These are phyloP conservation scores for Scenedesmus sp. DNA, from an alignment of 163 green algal genomes.

Conservation along the genomic window DNA sequence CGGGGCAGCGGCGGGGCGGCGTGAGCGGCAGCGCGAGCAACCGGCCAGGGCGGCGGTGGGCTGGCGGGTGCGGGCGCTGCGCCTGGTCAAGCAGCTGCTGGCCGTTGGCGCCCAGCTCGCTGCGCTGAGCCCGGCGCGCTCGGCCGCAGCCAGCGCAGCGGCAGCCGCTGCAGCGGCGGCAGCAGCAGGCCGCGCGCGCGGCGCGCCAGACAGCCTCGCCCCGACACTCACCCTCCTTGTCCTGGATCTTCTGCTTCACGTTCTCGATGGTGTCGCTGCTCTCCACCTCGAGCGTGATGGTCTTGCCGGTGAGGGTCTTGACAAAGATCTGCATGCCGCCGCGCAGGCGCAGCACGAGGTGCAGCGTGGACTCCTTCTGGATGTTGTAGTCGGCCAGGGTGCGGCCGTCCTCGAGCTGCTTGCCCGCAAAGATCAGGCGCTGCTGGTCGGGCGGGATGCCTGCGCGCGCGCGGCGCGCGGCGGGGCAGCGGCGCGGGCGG, in stretches of 20 bases:
- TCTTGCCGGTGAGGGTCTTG: slow-evolving; percentile 86
- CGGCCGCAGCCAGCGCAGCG: no score
- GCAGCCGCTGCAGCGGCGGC: no score
- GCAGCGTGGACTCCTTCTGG: slow-evolving; percentile 89
- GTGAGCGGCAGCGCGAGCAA: not conserved
- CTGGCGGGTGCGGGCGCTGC: no score
- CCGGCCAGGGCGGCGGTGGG: not conserved
- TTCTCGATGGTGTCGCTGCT: slow-evolving; percentile 63
- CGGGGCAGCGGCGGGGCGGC: not conserved
- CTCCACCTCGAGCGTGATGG: slow-evolving; percentile 72
- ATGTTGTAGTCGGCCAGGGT: slow-evolving; percentile 94
- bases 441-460: slow-evolving; percentile 95
- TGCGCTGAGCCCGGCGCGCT: no score
- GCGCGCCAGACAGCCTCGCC: slow-evolving; percentile 92
- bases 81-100: no score
- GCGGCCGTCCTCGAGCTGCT: slow-evolving; percentile 93
- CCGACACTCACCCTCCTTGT: slow-evolving; percentile 71
- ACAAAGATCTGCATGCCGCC: slow-evolving; percentile 80
- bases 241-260: slow-evolving; percentile 64
- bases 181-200: no score
- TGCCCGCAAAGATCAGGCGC: slow-evolving; percentile 95
- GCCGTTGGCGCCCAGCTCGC: no score
- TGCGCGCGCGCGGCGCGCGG: not conserved
- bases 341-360: slow-evolving; percentile 81
- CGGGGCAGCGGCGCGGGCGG: not conserved